Conservation (phyloP, 352 stramenopile species). For the Pythium monospermum region DNA sequence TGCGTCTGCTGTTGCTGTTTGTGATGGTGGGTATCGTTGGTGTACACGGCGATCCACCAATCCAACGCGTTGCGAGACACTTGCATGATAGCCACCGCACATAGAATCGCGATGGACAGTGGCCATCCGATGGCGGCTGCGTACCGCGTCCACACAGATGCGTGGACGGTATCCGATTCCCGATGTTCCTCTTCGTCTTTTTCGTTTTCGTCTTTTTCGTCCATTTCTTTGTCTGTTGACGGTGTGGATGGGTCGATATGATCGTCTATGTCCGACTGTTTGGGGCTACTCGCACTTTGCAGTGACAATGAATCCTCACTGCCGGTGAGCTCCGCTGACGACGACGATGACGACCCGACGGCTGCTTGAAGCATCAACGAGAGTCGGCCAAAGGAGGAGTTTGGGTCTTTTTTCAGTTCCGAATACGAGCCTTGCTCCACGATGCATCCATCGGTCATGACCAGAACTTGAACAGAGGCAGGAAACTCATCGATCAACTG, state of each 20-base stretch:
- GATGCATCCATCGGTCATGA: slow-evolving; percentile 53
- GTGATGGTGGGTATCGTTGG: slow-evolving; percentile 35
- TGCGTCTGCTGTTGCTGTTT: too few relatives aligned
- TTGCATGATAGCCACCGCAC: slow-evolving; percentile 69
- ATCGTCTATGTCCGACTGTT: too few relatives aligned
- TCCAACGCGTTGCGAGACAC: slow-evolving; percentile 69
- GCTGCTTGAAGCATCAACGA: too few relatives aligned
- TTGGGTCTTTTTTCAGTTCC: slow-evolving; percentile 23
- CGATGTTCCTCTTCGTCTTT: slow-evolving; percentile 50
- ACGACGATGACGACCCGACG: too few relatives aligned
- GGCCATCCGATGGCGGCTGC: slow-evolving; percentile 39
- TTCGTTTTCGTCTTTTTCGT: slow-evolving; percentile 1
- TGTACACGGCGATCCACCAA: slow-evolving; percentile 84
- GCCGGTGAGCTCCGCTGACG: too few relatives aligned
- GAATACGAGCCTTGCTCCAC: slow-evolving; percentile 37
- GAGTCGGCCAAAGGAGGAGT: too few relatives aligned
- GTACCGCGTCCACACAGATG: slow-evolving; percentile 64
- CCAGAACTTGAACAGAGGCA: slow-evolving; percentile 31
- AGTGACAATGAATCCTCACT: too few relatives aligned
- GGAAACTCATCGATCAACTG: slow-evolving; percentile 58
- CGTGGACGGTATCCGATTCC: slow-evolving; percentile 44
- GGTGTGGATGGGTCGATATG: too few relatives aligned
- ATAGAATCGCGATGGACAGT: slow-evolving; percentile 40
- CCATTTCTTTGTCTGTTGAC: background rate
- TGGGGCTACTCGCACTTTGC: too few relatives aligned